Evolutionary conservation across 768 basidiomycete genomes (phyloP).

Genomic region (Boletus sensibilis): DNA sequence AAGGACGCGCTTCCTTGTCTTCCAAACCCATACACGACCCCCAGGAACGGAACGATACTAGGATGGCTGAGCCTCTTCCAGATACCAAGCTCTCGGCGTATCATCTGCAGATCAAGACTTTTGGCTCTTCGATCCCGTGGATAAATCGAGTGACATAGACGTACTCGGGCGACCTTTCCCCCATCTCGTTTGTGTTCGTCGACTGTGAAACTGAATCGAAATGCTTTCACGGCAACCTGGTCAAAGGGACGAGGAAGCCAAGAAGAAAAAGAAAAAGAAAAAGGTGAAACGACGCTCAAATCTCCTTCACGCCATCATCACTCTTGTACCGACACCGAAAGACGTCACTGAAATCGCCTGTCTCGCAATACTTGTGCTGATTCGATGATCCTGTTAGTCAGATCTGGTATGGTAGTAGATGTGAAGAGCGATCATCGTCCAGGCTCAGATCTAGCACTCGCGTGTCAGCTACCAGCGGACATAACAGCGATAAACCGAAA

Average conservation of each 20-base stretch:
- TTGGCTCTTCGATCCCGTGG: background rate
- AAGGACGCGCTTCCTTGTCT: conserved; percentile 1
- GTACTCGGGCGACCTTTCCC: background rate
- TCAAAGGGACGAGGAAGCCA: too few species aligned
- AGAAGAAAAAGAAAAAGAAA: too few species aligned
- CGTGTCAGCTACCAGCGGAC: background rate
- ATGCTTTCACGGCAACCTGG: too few species aligned
- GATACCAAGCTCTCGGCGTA: conserved; percentile 7
- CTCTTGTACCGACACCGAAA: background rate
- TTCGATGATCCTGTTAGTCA: background rate
- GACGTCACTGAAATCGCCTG: conserved; percentile 5
- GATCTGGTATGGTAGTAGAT: background rate
- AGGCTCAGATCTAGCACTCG: background rate
- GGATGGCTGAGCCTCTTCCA: conserved; percentile 3
- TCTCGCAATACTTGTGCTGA: background rate
- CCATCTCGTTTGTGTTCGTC: background rate
- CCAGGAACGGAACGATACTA: conserved; percentile 5
- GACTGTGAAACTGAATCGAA: conserved; percentile 7
- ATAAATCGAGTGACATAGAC: background rate
- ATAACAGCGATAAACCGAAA: background rate
- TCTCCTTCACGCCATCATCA: background rate
- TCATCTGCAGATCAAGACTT: background rate
- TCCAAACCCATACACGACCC: conserved; percentile 2
- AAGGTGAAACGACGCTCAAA: background rate
- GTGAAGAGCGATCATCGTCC: background rate